Evolutionary conservation across 345 rosid genomes (phyloP).

Genomic region (Eucalyptus guilfoylei): DNA sequence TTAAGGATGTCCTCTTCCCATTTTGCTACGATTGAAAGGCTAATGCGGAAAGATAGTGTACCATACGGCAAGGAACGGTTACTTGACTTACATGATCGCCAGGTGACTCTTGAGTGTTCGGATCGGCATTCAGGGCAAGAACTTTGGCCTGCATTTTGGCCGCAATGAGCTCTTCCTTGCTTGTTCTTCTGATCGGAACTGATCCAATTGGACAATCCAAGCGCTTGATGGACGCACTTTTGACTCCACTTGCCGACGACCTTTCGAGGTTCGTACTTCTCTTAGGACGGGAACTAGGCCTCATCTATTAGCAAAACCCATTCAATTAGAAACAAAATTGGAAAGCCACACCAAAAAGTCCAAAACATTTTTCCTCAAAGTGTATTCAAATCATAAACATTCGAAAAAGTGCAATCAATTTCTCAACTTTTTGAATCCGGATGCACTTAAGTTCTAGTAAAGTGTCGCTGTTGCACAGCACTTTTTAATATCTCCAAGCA

Average conservation of each 20-base stretch:
- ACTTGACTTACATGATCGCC: background rate
- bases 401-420: background rate
- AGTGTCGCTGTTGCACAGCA: background rate
- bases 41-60: background rate
- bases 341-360: background rate
- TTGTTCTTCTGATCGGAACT: conserved; percentile 11
- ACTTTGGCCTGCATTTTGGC: background rate
- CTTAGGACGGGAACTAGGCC: background rate
- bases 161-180: conserved; percentile 9
- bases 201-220: conserved; percentile 17
- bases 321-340: background rate
- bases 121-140: background rate
- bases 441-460: background rate
- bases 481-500: background rate
- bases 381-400: background rate
- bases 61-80: too few relatives aligned
- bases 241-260: background rate
- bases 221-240: background rate
- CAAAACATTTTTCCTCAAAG: background rate
- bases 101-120: background rate
- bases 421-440: background rate
- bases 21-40: background rate
- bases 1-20: background rate
- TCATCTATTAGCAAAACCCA: background rate
- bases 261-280: background rate